phyloP scores from a whole-genome alignment of 768 basidiomycete species.

The Trichaptum fuscoviolaceum region DNA sequence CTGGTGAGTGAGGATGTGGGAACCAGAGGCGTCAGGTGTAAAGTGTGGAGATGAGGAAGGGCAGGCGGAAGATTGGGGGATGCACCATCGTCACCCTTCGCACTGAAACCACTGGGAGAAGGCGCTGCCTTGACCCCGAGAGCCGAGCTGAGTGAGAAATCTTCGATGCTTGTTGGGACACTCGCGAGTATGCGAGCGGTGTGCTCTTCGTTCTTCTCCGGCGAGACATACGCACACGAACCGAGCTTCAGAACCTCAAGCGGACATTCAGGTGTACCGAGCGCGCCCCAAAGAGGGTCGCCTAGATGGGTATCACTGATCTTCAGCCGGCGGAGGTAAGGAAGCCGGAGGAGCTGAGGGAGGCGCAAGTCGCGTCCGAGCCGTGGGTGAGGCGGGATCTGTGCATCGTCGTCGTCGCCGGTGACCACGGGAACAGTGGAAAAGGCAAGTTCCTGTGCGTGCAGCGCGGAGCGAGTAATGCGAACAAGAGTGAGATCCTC shows the following conservation, averaged over 20 bases:
- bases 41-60: conserved; percentile 37
- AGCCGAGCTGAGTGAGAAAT: conserved; percentile 47
- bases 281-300: neutral
- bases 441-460: conserved; percentile 54
- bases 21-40: conserved; percentile 59
- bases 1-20: conserved; percentile 55
- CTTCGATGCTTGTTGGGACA: conserved; percentile 48
- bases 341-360: conserved; percentile 60
- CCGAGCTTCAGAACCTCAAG: conserved; percentile 52
- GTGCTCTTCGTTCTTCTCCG: conserved; percentile 47
- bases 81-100: neutral
- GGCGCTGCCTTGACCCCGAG: conserved; percentile 31
- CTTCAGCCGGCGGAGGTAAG: conserved; percentile 53
- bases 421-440: conserved; percentile 56
- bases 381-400: conserved; percentile 44
- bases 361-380: conserved; percentile 55
- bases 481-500: conserved; percentile 53
- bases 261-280: conserved; percentile 37
- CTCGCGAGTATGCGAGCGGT: conserved; percentile 58
- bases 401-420: conserved; percentile 45
- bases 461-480: conserved; percentile 61
- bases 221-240: conserved; percentile 48
- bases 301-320: conserved; percentile 72
- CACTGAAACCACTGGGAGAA: conserved; percentile 20
- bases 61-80: neutral